These are phyloP conservation scores for Xylaria sp. DNA, from an alignment of 2,329 filamentous ascomycete species.

Conservation along the genomic window DNA sequence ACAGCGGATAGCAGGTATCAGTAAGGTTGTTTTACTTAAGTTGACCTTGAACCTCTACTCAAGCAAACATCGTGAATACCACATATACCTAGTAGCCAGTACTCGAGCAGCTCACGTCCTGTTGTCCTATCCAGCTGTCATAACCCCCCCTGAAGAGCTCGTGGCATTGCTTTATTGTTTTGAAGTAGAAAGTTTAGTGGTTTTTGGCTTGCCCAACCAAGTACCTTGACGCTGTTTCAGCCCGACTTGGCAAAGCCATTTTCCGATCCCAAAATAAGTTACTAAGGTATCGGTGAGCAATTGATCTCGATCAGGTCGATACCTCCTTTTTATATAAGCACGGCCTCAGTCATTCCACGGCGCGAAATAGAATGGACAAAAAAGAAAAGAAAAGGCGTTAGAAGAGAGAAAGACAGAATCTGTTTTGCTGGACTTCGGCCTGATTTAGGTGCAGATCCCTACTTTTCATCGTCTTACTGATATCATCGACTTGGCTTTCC, in stretches of 20 bases:
- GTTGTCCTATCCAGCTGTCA: not conserved
- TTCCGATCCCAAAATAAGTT: not conserved
- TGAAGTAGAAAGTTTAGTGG: constrained; percentile 15
- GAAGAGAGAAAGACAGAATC: constrained; percentile 3
- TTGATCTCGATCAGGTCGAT: not conserved
- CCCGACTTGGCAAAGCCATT: not conserved
- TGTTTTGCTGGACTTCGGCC: not conserved
- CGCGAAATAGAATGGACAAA: too few relatives aligned
- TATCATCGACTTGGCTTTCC: too few relatives aligned
- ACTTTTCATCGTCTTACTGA: too few relatives aligned
- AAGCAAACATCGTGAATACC: too few relatives aligned
- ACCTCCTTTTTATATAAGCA: not conserved
- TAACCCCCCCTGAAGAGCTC: not conserved
- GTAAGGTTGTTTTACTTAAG: too few relatives aligned
- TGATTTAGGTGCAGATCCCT: not conserved
- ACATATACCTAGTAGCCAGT: not conserved
- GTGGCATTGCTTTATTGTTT: constrained; percentile 22
- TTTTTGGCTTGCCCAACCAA: not conserved
- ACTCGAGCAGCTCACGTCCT: not conserved
- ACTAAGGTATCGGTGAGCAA: not conserved
- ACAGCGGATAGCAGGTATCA: not conserved
- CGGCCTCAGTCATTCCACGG: not conserved
- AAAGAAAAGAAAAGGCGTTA: too few relatives aligned
- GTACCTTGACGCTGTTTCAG: constrained; percentile 41
- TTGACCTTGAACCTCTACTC: too few relatives aligned